These are phyloP conservation scores for Syzygium malaccense DNA, from an alignment of 441 rosid genomes.

Conservation along the genomic window DNA sequence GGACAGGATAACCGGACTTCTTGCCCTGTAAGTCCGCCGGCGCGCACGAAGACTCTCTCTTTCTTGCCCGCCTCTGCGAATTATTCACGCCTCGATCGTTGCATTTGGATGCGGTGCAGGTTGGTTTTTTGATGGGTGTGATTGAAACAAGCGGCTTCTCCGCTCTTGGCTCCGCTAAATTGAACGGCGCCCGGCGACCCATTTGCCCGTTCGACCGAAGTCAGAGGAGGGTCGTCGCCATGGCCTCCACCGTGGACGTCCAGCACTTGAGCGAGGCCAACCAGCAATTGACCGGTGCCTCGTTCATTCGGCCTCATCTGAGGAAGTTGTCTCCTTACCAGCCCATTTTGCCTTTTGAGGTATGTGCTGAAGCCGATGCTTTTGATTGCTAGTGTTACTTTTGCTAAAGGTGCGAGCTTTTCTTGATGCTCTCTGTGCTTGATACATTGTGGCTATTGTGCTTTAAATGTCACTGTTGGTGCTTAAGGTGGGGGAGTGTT, in stretches of 20 bases:
- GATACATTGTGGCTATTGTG: not conserved
- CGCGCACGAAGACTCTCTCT: not conserved
- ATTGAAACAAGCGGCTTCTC: slow-evolving; percentile 27
- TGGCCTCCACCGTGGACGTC: slow-evolving; percentile 41
- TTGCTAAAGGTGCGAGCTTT: not conserved
- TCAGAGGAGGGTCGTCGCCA: slow-evolving; percentile 25
- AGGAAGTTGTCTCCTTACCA: slow-evolving; percentile 69
- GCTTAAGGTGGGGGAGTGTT: not conserved
- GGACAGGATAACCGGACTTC: not conserved
- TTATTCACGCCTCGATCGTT: not conserved
- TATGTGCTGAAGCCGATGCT: not conserved
- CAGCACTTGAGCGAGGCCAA: slow-evolving; percentile 31
- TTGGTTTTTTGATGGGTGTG: slow-evolving; percentile 40
- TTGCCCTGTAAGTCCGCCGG: not conserved
- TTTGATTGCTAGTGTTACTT: not conserved
- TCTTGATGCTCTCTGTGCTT: not conserved
- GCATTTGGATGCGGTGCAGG: not conserved
- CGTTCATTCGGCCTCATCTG: slow-evolving; percentile 79
- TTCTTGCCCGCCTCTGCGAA: not conserved
- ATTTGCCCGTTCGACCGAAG: slow-evolving; percentile 15
- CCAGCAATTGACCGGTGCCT: slow-evolving; percentile 43
- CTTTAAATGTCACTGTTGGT: not conserved
- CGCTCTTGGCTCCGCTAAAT: slow-evolving; percentile 24
- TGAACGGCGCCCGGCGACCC: slow-evolving; percentile 19
- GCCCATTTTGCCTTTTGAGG: slow-evolving; percentile 91